Evolutionary conservation across 108 stramenopile species (phyloP).

Genomic region (Phaeodactylum tricornutum): DNA sequence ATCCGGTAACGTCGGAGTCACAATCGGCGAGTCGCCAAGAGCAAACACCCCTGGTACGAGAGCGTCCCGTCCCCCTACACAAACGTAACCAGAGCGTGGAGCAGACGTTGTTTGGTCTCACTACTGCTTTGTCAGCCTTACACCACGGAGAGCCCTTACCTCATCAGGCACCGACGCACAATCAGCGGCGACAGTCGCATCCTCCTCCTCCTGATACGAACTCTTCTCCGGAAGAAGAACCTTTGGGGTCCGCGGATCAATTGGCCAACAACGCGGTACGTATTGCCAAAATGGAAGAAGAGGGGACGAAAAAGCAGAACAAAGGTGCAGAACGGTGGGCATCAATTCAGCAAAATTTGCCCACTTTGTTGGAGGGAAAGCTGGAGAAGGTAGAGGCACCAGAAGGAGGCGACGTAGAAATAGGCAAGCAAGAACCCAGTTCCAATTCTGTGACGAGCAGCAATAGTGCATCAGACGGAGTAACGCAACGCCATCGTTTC

Average conservation of each 20-base stretch:
- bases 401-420: background rate
- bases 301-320: background rate
- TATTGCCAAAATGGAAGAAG: background rate
- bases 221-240: background rate
- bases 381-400: too few species aligned
- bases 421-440: background rate
- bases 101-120: conserved; percentile 1
- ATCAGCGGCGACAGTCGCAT: too few species aligned
- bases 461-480: too few species aligned
- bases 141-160: too few species aligned
- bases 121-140: conserved; percentile 1
- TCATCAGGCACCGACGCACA: too few species aligned
- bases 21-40: too few species aligned
- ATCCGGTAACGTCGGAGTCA: too few species aligned
- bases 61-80: too few species aligned
- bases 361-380: background rate
- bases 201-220: too few species aligned
- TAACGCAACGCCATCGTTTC: too few species aligned
- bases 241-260: background rate
- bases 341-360: background rate
- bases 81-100: conserved; percentile 1
- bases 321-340: background rate
- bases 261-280: background rate
- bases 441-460: background rate
- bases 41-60: too few species aligned